Conservation (phyloP, 1,284 basidiomycete species). For the Sparassis latifolia region DNA sequence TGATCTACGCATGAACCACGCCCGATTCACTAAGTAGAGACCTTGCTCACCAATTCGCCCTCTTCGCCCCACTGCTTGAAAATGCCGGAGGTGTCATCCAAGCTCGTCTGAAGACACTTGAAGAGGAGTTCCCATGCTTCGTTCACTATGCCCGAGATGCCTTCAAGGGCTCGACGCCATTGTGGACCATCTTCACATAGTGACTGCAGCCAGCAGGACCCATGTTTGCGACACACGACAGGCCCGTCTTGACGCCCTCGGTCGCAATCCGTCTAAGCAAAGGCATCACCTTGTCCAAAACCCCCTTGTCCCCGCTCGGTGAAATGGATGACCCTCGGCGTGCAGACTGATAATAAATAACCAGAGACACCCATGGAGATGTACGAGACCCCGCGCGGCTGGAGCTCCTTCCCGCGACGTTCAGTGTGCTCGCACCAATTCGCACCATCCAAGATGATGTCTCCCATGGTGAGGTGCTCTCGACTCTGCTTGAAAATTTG, state of each 20-base stretch:
- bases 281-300: slow-evolving; percentile 12
- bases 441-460: slow-evolving; percentile 18
- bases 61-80: slow-evolving; percentile 13
- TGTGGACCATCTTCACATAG: slow-evolving; percentile 23
- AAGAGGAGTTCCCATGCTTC: slow-evolving; percentile 18
- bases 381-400: slow-evolving; percentile 11
- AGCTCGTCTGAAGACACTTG: slow-evolving; percentile 9
- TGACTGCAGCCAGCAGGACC: slow-evolving; percentile 17
- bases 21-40: neutral
- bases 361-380: slow-evolving; percentile 19
- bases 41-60: slow-evolving; percentile 14
- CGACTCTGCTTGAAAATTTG: slow-evolving; percentile 11
- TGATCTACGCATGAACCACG: neutral
- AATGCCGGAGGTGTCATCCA: slow-evolving; percentile 14
- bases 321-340: slow-evolving; percentile 17
- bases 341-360: slow-evolving; percentile 15
- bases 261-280: slow-evolving; percentile 14
- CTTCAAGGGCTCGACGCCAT: slow-evolving; percentile 15
- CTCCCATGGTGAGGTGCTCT: slow-evolving; percentile 10
- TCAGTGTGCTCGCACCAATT: slow-evolving; percentile 18
- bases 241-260: slow-evolving; percentile 12
- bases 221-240: slow-evolving; percentile 13
- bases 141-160: slow-evolving; percentile 11
- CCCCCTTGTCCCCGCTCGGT: slow-evolving; percentile 83
- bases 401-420: slow-evolving; percentile 14